Evolutionary conservation across 768 basidiomycete genomes (phyloP), one percentile per base, ranked within the genome.

Genomic region (Cyathus striatus): DNA sequence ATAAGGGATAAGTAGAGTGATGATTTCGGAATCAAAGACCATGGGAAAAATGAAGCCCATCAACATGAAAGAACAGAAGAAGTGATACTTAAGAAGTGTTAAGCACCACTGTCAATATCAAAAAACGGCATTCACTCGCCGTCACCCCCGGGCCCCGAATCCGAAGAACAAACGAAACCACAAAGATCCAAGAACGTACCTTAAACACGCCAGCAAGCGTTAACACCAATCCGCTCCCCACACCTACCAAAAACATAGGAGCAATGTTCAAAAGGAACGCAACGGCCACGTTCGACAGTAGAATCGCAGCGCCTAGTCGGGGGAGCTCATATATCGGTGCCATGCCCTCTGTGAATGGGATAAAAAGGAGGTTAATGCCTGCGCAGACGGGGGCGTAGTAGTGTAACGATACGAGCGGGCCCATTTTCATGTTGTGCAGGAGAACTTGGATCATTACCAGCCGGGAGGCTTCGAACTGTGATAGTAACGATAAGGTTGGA

Each of bases 371-470:
- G 62, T 96, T 97, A 69, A 98, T 88, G 47, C 71, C 61, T 0
- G 95, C 92, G 62, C 95, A 98, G 40, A 97, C 90, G 12, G 93
- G 93, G 7, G 94, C 93, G 58, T 93, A 96, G 70, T 95, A 97
- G 69, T 98, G 90, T 40, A 98, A 65, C 5, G 93, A 96, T 16
- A 92, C 89, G 5, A 97, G 78, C 0, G 95, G 95, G 57, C 96
- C 92, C 94, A 98, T 97, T 68, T 96, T 96, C 56, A 96, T 69
- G 26, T 93, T 93, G 57, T 96, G 91, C 0, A 98, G 72, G 30
- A 98, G 80, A 40, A 94, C 80, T 61, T 98, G 89, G 47, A 98
- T 97, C 81, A 96, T 92, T 18, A 98, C 92, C 10, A 98, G 78
- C 30, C 95, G 86, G 16, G 88, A 86, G 1, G 91, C 86, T 65